Evolutionary conservation across 2,329 filamentous ascomycete species (phyloP).

Genomic region (Dendrostoma leiphaemia): DNA sequence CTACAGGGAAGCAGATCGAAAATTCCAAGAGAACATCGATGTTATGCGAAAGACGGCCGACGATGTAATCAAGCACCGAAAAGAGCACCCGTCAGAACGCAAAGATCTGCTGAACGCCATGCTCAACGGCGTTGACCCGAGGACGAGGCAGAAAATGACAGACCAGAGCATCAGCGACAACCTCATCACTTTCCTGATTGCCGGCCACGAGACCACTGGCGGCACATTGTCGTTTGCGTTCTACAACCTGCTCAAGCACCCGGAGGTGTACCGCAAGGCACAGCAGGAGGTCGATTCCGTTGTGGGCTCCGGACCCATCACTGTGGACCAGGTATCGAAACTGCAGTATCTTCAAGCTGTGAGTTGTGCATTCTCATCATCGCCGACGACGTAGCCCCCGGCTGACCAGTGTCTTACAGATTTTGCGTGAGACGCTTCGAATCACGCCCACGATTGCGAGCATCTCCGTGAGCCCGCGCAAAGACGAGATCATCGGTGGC

Average conservation of each 20-base stretch:
- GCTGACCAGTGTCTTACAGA: conserved; percentile 23
- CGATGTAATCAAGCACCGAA: conserved; percentile 60
- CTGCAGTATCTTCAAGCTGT: conserved; percentile 64
- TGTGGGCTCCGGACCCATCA: conserved; percentile 56
- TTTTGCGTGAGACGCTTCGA: conserved; percentile 65
- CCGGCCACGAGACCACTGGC: conserved; percentile 70
- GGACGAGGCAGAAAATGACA: conserved; percentile 63
- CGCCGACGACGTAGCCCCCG: not conserved
- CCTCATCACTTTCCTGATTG: conserved; percentile 70
- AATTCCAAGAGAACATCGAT: conserved; percentile 54
- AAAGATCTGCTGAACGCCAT: conserved; percentile 71
- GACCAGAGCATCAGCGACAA: conserved; percentile 66
- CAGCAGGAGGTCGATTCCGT: conserved; percentile 68
- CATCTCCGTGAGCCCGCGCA: conserved; percentile 52
- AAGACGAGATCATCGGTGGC: conserved; percentile 53
- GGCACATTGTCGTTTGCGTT: conserved; percentile 65
- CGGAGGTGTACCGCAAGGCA: conserved; percentile 56
- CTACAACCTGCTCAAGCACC: conserved; percentile 64
- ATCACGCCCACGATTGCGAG: conserved; percentile 58
- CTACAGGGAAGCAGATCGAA: conserved; percentile 45
- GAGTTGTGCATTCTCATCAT: not conserved
- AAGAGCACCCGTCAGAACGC: conserved; percentile 50
- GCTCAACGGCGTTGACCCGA: conserved; percentile 64
- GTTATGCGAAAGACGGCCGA: conserved; percentile 53
- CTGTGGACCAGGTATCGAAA: conserved; percentile 59